Base-by-base conservation (phyloP, 2,329 filamentous ascomycete species). In the Aspergillus fumigatiaffinis region DNA sequence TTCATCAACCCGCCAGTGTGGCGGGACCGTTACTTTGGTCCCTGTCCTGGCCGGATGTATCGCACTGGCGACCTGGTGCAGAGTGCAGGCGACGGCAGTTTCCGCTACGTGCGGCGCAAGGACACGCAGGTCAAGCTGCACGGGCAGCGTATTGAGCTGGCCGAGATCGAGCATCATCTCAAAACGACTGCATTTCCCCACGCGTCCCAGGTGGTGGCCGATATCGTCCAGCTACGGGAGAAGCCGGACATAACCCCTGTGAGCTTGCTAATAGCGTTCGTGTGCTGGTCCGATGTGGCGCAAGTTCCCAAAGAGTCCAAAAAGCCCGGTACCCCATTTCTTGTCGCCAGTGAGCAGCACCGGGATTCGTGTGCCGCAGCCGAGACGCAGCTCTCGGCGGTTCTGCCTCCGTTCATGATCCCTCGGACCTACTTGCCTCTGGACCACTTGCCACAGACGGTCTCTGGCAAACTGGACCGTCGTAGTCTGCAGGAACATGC, bases 401-500 rank as follows among this genome's bases (percentile, higher is more conserved):
- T 17, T 50, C 8, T 74, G 4, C 70, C 72, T 6, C 59, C 66
- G 2, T 76, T 73, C 60, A 75, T 76, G 62, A 66, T 76, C 2
- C 73, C 74, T 4, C 56, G 66, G 0, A 57, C 71, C 29, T 71
- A 68, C 51, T 61, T 76, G 44, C 73, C 71, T 0, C 53, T 76
- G 12, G 64, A 60, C 2, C 60, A 54, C 17, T 69, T 77, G 60
- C 73, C 73, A 3, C 66, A 73, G 61, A 72, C 71, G 1, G 68
- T 71, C 3, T 74, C 73, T 23, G 73, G 73, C 0, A 76, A 76
- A 55, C 65, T 70, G 1, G 66, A 76, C 49, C 66, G 73, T 14
- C 56, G 58, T 10, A 25, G 20, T 3, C 58, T 74, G 17, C 65
- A 69, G 9, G 60, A 68, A 21, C 57, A 73, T 3, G 51, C 51